These are phyloP conservation scores for Pyrus betulifolia DNA, from an alignment of 306 rosid genomes.

Conservation along the genomic window DNA sequence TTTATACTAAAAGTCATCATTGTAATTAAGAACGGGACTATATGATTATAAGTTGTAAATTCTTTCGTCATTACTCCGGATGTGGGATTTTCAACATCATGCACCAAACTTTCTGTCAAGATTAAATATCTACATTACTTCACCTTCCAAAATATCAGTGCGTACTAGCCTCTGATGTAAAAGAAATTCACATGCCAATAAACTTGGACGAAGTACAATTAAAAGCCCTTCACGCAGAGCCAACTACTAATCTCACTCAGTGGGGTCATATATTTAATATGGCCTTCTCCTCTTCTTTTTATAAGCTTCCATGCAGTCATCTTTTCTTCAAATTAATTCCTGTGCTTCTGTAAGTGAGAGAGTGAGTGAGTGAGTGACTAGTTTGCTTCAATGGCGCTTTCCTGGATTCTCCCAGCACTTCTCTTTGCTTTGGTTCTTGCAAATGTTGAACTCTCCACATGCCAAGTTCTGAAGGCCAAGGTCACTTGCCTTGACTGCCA, in stretches of 20 bases:
- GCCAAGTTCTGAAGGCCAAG: constrained; percentile 47
- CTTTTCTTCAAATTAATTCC: neutral
- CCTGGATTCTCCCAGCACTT: constrained; percentile 28
- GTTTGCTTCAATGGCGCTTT: constrained; percentile 42
- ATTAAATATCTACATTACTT: neutral
- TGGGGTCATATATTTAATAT: neutral
- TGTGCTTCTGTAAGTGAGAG: neutral
- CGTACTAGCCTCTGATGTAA: neutral
- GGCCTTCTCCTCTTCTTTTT: neutral
- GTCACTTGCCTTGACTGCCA: constrained; percentile 70
- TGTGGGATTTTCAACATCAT: neutral
- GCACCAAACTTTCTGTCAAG: neutral
- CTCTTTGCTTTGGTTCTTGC: constrained; percentile 38
- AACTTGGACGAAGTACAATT: neutral
- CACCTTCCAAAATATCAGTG: neutral
- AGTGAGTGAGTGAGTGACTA: neutral
- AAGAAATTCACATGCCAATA: neutral
- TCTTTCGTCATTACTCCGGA: neutral
- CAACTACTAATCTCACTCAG: neutral
- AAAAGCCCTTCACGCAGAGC: neutral
- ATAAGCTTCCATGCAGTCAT: neutral
- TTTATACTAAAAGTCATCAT: no score
- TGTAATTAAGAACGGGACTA: neutral
- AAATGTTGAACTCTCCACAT: constrained; percentile 30
- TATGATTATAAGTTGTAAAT: neutral